Conservation (phyloP, 2,329 filamentous ascomycete species). For the Fusarium incarnatum region DNA sequence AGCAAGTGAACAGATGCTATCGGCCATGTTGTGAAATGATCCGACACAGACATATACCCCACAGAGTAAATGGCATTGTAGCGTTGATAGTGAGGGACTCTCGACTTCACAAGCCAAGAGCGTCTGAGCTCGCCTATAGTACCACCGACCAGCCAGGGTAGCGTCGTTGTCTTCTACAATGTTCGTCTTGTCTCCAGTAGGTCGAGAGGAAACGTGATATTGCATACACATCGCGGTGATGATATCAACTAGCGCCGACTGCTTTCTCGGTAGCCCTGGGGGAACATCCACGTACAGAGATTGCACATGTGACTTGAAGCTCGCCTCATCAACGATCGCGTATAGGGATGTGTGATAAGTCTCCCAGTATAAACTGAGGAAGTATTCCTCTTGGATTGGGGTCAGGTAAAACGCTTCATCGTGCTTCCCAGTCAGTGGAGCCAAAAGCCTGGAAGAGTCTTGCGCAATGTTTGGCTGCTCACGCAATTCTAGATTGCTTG, state of each 20-base stretch:
- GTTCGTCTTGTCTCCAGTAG: not conserved
- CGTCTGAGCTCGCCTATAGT: constrained; percentile 16
- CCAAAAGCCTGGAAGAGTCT: constrained; percentile 10
- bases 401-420: constrained; percentile 5
- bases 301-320: constrained; percentile 11
- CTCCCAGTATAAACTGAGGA: constrained; percentile 17
- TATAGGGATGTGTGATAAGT: constrained; percentile 20
- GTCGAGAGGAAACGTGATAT: not conserved
- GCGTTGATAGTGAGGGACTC: constrained; percentile 11
- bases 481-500: not conserved
- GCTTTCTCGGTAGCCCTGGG: not conserved
- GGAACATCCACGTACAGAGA: constrained; percentile 6
- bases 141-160: constrained; percentile 17
- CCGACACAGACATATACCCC: constrained; percentile 3
- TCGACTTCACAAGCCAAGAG: constrained; percentile 14
- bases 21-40: constrained; percentile 24
- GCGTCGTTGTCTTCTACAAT: constrained; percentile 18
- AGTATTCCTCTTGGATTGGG: constrained; percentile 17
- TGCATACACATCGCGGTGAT: constrained; percentile 28
- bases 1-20: constrained; percentile 5
- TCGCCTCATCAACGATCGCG: not conserved
- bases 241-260: constrained; percentile 9
- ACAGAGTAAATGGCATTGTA: constrained; percentile 15
- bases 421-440: not conserved
- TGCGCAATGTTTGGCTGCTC: not conserved